A percentile compares a stretch with the other conserved stretches of the same genome.
These are phyloP conservation scores for Metschnikowia cubensis DNA, from an alignment of 805 yeast species.

Conservation along the genomic window DNA sequence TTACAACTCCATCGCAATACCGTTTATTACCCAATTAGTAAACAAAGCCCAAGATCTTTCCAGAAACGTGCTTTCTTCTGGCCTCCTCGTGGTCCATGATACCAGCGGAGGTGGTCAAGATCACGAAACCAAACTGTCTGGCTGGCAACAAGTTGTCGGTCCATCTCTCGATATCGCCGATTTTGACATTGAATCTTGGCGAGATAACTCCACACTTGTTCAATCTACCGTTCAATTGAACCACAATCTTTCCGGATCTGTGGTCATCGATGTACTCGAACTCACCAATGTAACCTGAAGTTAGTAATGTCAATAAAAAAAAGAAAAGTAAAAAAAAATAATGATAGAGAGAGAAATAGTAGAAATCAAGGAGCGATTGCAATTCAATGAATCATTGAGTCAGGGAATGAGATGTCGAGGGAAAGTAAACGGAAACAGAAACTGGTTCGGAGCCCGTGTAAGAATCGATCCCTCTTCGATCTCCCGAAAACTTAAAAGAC, in stretches of 20 bases:
- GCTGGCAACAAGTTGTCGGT: conserved; percentile 97
- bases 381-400: too few species aligned
- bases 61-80: conserved; percentile 99
- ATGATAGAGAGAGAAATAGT: too few species aligned
- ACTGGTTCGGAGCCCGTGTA: conserved; percentile 51
- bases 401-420: conserved; percentile 44
- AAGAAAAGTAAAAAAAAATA: conserved; percentile 14
- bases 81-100: conserved; percentile 99
- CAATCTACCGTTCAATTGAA: conserved; percentile 34
- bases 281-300: conserved; percentile 31
- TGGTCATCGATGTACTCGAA: conserved; percentile 36
- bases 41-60: conserved; percentile 97
- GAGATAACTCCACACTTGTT: conserved; percentile 97
- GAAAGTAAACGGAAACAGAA: conserved; percentile 59
- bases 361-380: too few species aligned
- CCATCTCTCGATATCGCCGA: conserved; percentile 96
- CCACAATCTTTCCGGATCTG: conserved; percentile 36
- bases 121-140: conserved; percentile 97
- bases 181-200: conserved; percentile 97
- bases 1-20: neutral
- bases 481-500: conserved; percentile 98
- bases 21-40: conserved; percentile 47
- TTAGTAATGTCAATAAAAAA: conserved; percentile 17
- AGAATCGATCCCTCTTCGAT: conserved; percentile 61
- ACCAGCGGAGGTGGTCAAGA: conserved; percentile 98